Base-by-base conservation (phyloP, 2,329 filamentous ascomycete genomes). In the Fusarium albosuccineum region DNA sequence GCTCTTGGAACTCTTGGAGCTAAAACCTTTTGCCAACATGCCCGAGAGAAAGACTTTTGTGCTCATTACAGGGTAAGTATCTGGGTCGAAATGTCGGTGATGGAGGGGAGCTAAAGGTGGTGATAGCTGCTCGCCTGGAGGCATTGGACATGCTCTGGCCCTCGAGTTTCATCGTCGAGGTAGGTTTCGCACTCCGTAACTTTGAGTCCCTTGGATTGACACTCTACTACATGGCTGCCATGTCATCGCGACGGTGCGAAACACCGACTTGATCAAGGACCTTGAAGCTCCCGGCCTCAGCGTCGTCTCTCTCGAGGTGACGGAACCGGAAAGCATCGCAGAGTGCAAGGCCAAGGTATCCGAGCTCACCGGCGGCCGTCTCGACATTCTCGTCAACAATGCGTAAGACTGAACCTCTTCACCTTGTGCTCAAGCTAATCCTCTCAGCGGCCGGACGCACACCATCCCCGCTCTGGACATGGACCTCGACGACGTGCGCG, bases 361-460 rank as follows among this genome's bases (percentile, higher is more conserved):
- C 10, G 72, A 79, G 11, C 75, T 87, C 46, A 87, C 84, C 3
- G 80, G 80, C 9, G 86, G 86, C 13, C 83, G 77, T 46, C 82
- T 89, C 6, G 86, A 89, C 66, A 82, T 88, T 45, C 83, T 89
- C 16, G 81, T 89, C 49, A 89, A 88, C 76, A 89, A 89, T 62
- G 86, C 86, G 84, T 87, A 66, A 63, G 81, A 71, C 4, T 2
- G 5, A 34, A 26, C 9, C 14, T n/a, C 42, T 9, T 37, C 36
- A 37, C 10, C 30, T 8, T 6, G 13, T 13, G 16, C n/a, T 45
- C 17, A 37, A 6, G 34, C 45, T 48, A 16, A 30, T 22, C 33
- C n/a, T 4, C 2, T 1, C 63, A 86, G 85, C 39, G 85, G 85
- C 56, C 81, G 82, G 57, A 83, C 82, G 3, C 82, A 85, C 72